phyloP scores from a whole-genome alignment of 805 yeast genomes.

The Candida berthetii region DNA sequence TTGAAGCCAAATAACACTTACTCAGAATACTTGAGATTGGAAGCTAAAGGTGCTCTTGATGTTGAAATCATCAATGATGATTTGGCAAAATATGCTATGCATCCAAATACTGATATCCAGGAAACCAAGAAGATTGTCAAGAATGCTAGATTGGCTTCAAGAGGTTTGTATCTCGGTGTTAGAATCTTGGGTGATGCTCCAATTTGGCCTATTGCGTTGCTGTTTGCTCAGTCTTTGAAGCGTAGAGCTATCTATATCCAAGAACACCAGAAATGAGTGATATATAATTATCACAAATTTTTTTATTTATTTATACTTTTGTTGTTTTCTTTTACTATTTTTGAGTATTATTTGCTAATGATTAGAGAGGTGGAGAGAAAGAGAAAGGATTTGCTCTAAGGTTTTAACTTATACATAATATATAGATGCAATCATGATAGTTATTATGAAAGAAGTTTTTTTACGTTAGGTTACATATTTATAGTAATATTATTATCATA shows the following conservation, averaged over 20 bases:
- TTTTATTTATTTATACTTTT: background rate
- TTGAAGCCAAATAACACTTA: slow-evolving; percentile 49
- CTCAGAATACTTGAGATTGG: slow-evolving; percentile 50
- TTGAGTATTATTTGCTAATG: too few relatives aligned
- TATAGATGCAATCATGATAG: too few relatives aligned
- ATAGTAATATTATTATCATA: background rate
- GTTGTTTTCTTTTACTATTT: background rate
- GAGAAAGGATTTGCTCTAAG: too few relatives aligned
- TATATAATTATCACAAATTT: background rate
- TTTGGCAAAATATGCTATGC: slow-evolving; percentile 39
- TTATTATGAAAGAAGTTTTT: too few relatives aligned
- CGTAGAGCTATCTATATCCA: slow-evolving; percentile 44
- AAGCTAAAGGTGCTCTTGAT: slow-evolving; percentile 56
- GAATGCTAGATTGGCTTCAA: slow-evolving; percentile 44
- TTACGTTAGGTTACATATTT: too few relatives aligned
- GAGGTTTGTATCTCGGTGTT: slow-evolving; percentile 64
- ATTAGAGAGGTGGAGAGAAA: too few relatives aligned
- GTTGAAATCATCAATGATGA: slow-evolving; percentile 44
- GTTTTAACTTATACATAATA: too few relatives aligned
- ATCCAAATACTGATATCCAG: slow-evolving; percentile 34
- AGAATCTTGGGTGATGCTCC: slow-evolving; percentile 80
- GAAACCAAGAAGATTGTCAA: slow-evolving; percentile 41
- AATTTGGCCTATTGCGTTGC: slow-evolving; percentile 77
- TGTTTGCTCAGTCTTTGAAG: slow-evolving; percentile 75
- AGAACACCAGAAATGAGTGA: background rate